Conservation (phyloP, 2,329 filamentous ascomycete species). For the Epichloe hybrida region DNA sequence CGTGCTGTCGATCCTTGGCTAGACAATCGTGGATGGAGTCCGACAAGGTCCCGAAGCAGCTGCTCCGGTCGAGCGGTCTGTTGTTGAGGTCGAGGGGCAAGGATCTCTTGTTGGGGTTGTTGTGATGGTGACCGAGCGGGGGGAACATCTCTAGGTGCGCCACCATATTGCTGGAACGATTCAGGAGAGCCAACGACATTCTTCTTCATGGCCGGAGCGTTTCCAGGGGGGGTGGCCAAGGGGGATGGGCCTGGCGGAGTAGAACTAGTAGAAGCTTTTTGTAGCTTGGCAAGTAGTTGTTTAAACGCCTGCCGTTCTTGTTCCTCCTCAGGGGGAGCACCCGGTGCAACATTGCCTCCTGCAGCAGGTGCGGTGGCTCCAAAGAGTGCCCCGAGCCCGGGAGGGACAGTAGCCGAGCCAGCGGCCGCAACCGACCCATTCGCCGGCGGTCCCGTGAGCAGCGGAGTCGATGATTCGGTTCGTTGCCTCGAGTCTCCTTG, state of each 20-base stretch:
- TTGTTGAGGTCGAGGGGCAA: conserved; percentile 35
- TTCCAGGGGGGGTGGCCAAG: conserved; percentile 27
- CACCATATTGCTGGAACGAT: conserved; percentile 32
- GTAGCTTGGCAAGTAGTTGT: conserved; percentile 68
- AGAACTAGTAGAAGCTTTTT: conserved; percentile 37
- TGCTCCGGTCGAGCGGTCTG: conserved; percentile 44
- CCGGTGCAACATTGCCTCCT: neutral
- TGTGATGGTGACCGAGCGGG: conserved; percentile 26
- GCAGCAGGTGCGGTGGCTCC: neutral
- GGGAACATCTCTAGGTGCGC: conserved; percentile 31
- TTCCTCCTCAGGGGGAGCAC: conserved; percentile 44
- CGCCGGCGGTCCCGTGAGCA: conserved; percentile 20
- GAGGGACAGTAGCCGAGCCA: conserved; percentile 3
- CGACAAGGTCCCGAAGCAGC: conserved; percentile 46
- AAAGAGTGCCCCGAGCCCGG: conserved; percentile 3
- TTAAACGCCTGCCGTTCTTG: conserved; percentile 82
- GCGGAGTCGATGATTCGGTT: conserved; percentile 34
- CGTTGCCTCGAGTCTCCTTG: conserved; percentile 38
- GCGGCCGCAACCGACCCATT: conserved; percentile 5
- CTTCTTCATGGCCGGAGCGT: conserved; percentile 15
- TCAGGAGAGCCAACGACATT: conserved; percentile 34
- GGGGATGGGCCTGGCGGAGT: conserved; percentile 31
- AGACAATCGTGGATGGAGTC: conserved; percentile 41
- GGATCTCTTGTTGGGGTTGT: conserved; percentile 34
- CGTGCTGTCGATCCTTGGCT: conserved; percentile 34